Percentiles rank a stretch among this genome's conserved stretches.
Conservation (phyloP, 2,329 filamentous ascomycete genomes). For the Hyphodiscus sp. region DNA sequence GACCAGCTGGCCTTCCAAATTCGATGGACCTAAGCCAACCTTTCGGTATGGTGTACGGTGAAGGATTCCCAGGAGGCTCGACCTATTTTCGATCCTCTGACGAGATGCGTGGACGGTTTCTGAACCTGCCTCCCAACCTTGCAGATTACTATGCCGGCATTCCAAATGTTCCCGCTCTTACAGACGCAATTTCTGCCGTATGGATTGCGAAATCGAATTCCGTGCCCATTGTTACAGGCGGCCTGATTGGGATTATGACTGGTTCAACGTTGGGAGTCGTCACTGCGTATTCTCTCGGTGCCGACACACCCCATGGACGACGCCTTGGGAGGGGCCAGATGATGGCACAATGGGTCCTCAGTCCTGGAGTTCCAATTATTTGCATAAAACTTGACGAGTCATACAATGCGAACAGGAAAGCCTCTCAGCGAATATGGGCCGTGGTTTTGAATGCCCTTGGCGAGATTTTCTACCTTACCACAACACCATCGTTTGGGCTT, state of each 20-base stretch:
- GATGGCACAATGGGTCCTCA: constrained; percentile 82
- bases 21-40: constrained; percentile 85
- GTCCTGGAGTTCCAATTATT: constrained; percentile 88
- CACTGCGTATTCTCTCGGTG: constrained; percentile 70
- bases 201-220: constrained; percentile 84
- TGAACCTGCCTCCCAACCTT: constrained; percentile 54
- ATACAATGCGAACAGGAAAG: constrained; percentile 65
- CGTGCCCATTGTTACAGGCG: constrained; percentile 66
- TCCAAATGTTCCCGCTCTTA: constrained; percentile 63
- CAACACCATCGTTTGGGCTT: constrained; percentile 54
- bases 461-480: constrained; percentile 79
- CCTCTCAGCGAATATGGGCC: constrained; percentile 74
- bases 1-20: constrained; percentile 73
- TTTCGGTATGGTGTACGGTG: constrained; percentile 77
- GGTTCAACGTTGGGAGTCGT: constrained; percentile 81
- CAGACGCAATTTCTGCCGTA: constrained; percentile 68
- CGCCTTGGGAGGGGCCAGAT: constrained; percentile 68
- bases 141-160: constrained; percentile 65
- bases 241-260: constrained; percentile 73
- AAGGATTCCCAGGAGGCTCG: constrained; percentile 78
- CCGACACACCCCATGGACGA: constrained; percentile 46
- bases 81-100: constrained; percentile 69
- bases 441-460: constrained; percentile 89
- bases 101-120: constrained; percentile 71
- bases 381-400: constrained; percentile 77